Evolutionary conservation across 2,329 filamentous ascomycete species (phyloP), one percentile per base, ranked within the genome.

Genomic region (Paecilomyces dactylethromorphus): DNA sequence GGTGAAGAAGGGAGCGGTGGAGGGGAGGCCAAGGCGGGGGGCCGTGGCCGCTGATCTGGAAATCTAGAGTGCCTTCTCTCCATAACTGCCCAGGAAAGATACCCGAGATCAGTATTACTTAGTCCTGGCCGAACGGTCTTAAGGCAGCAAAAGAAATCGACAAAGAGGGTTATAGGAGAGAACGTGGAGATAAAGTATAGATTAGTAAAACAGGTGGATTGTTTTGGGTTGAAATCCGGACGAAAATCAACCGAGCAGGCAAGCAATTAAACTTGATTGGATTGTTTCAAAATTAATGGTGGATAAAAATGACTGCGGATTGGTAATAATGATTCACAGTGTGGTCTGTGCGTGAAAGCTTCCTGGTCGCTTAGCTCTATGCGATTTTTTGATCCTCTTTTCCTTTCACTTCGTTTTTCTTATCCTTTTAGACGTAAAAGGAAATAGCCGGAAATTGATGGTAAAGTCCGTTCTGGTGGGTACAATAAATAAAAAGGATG

Each of bases 131-230:
- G 18, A 45, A n/a, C 35, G 18, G 15, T 15, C 35, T 45, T 45
- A 45, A 45, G 60, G 32, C 15, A 50, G 57, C 57, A 50, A 56
- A 58, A 56, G 53, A 58, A 57, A 58, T 56, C 52, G 58, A 58
- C 59, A 60, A 62, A 62, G 60, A 61, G 58, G 53, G 55, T 51
- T 55, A 54, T 35, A 52, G 32, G 39, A 29, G 52, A 49, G 31
- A 56, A 35, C 22, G 53, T 56, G 22, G 57, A 52, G 39, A 55
- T 22, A 56, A 60, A 52, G 24, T 4, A 55, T 56, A 39, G 51
- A 15, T 31, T n/a, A 51, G 26, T 32, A 32, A 52, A 57, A 32
- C 15, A 39, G 22, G 18, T 32, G 54, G 51, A 55, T 51, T 18
- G 35, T 45, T 45, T 45, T 15, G 13, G 35, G 15, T 45, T 45